Evolutionary conservation across 768 basidiomycete genomes (phyloP).

Genomic region (Pluteus cervinus): DNA sequence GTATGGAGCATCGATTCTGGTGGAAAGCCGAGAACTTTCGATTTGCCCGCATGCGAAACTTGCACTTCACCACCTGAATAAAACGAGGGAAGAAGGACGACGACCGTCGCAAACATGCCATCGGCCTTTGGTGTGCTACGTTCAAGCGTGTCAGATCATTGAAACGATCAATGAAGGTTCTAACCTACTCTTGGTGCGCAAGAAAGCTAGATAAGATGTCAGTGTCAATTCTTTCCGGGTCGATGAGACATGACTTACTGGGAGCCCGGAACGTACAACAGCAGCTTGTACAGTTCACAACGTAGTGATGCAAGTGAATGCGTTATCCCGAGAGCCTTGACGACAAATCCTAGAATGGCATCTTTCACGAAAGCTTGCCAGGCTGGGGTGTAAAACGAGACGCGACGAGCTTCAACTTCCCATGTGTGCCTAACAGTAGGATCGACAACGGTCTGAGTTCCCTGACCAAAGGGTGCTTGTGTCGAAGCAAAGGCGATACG

Average conservation of each 20-base stretch:
- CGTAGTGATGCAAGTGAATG: constrained; percentile 19
- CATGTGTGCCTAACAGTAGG: constrained; percentile 42
- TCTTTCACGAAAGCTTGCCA: constrained; percentile 33
- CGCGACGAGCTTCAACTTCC: constrained; percentile 37
- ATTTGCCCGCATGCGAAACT: constrained; percentile 29
- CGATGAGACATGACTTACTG: constrained; percentile 28
- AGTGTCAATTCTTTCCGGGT: neutral
- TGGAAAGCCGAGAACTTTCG: constrained; percentile 30
- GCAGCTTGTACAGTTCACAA: constrained; percentile 39
- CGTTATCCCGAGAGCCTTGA: constrained; percentile 29
- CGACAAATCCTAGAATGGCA: constrained; percentile 22
- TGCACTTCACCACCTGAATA: constrained; percentile 42
- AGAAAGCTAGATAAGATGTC: constrained; percentile 26
- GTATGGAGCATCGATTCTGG: constrained; percentile 23
- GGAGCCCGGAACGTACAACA: constrained; percentile 43
- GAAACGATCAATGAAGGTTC: neutral
- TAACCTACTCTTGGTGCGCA: constrained; percentile 39
- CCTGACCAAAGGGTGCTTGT: constrained; percentile 41
- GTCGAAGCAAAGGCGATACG: constrained; percentile 25
- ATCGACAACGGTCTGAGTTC: constrained; percentile 35
- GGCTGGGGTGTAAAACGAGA: constrained; percentile 33
- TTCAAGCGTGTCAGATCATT: neutral
- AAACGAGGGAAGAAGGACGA: constrained; percentile 39
- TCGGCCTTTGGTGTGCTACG: constrained; percentile 37
- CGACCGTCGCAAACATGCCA: constrained; percentile 47